phyloP scores from a whole-genome alignment of 2,329 filamentous ascomycete genomes.

The Trichophyton simii region DNA sequence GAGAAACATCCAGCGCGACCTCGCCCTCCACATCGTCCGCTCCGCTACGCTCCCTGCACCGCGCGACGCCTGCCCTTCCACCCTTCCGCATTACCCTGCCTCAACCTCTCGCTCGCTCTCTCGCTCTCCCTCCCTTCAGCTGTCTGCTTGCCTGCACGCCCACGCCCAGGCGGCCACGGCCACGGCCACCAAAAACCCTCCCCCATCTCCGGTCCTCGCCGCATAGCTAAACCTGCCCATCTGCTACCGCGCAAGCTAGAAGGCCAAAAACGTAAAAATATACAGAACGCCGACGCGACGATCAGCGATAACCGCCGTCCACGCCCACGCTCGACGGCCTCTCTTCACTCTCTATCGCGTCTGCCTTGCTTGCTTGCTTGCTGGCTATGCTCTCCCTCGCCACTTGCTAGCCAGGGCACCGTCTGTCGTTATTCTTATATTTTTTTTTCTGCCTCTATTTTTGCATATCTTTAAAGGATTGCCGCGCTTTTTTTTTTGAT shows the following conservation, averaged over 20 bases:
- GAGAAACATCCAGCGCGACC: slow-evolving; percentile 5
- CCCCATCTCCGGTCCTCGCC: slow-evolving; percentile 12
- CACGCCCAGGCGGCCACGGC: slow-evolving; percentile 13
- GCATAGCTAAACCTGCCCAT: background rate
- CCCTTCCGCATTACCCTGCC: slow-evolving; percentile 7
- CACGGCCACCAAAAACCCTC: background rate
- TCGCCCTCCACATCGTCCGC: slow-evolving; percentile 28
- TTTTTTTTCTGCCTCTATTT: no score
- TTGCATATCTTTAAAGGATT: background rate
- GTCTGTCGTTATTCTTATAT: background rate
- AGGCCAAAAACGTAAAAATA: background rate
- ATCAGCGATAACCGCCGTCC: background rate
- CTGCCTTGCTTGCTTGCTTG: background rate
- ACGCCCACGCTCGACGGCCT: background rate
- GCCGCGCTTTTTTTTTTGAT: background rate
- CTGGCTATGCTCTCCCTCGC: background rate
- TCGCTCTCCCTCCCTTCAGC: slow-evolving; percentile 13
- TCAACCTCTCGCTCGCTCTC: slow-evolving; percentile 12
- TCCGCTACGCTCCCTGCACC: slow-evolving; percentile 23
- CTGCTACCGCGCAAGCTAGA: background rate
- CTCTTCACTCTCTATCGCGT: background rate
- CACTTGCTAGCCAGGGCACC: background rate
- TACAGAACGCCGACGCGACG: background rate
- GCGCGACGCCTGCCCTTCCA: slow-evolving; percentile 17
- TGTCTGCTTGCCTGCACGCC: slow-evolving; percentile 12